Percentiles rank a stretch among this genome's conserved stretches.
phyloP scores from a whole-genome alignment of 1,284 basidiomycete genomes.

The Naganishia sp. region DNA sequence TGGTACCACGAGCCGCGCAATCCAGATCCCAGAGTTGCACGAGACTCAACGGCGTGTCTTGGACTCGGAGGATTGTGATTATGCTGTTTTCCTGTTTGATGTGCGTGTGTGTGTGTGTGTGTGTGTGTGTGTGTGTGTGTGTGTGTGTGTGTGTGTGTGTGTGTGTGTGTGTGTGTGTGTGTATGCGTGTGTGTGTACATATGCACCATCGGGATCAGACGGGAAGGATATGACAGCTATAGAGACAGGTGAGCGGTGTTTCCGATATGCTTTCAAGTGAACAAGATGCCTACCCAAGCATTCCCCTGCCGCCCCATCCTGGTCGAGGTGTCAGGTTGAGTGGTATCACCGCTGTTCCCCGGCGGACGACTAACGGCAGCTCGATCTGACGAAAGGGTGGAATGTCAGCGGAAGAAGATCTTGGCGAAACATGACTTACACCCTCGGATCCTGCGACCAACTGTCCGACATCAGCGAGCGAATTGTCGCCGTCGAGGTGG shows the following conservation, averaged over 20 bases:
- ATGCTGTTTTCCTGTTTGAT: no score
- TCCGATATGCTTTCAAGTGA: neutral
- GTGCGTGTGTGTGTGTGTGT: no score
- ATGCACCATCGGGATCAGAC: neutral
- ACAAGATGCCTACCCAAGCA: constrained; percentile 66
- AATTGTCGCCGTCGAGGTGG: constrained; percentile 6
- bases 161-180: no score
- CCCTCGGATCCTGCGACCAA: constrained; percentile 73
- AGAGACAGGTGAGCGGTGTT: neutral
- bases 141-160: no score
- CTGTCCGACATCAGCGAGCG: constrained; percentile 57
- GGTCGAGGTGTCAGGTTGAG: constrained; percentile 61
- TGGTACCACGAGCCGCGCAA: no score
- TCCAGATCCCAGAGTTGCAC: no score
- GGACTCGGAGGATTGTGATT: no score
- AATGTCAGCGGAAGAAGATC: constrained; percentile 47
- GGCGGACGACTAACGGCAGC: constrained; percentile 9
- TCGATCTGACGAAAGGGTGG: constrained; percentile 37
- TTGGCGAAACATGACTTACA: constrained; percentile 58
- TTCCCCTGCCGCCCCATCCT: constrained; percentile 75
- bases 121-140: no score
- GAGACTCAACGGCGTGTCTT: no score
- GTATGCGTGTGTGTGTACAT: no score
- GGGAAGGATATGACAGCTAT: constrained; percentile 20
- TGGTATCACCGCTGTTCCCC: constrained; percentile 38